Conservation (phyloP, 768 basidiomycete species). For the Pulveroboletus sp. region DNA sequence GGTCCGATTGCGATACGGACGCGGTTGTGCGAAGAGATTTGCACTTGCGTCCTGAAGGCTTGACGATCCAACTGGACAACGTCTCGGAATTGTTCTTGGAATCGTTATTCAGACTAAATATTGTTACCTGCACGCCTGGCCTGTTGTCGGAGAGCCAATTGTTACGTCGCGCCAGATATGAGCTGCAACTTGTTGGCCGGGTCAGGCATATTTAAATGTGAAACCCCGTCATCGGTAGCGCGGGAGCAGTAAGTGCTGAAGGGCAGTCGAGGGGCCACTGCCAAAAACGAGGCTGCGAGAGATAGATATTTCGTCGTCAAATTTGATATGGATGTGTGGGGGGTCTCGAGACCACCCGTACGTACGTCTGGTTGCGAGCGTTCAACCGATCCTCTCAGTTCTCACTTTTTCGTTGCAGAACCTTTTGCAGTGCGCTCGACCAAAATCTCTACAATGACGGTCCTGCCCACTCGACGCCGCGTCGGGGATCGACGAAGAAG, state of each 20-base stretch:
- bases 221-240: background rate
- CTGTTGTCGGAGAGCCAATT: too few species aligned
- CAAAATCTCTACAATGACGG: background rate
- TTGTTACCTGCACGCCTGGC: too few species aligned
- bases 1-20: background rate
- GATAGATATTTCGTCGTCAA: slow-evolving; percentile 8
- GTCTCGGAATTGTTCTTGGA: too few species aligned
- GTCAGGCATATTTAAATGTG: too few species aligned
- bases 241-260: background rate
- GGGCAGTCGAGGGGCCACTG: background rate
- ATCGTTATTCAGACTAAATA: too few species aligned
- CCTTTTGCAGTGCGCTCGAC: background rate
- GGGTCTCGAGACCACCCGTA: slow-evolving; percentile 28
- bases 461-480: background rate
- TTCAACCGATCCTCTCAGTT: slow-evolving; percentile 4
- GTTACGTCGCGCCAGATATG: too few species aligned
- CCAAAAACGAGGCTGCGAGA: slow-evolving; percentile 1
- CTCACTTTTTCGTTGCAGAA: background rate
- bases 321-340: slow-evolving; percentile 16
- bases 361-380: background rate
- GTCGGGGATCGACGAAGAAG: background rate
- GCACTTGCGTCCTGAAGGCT: too few species aligned
- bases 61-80: too few species aligned
- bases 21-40: background rate
- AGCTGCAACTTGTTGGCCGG: too few species aligned